Evolutionary conservation across 2,329 filamentous ascomycete genomes (phyloP).

Genomic region (Alternaria rosae): DNA sequence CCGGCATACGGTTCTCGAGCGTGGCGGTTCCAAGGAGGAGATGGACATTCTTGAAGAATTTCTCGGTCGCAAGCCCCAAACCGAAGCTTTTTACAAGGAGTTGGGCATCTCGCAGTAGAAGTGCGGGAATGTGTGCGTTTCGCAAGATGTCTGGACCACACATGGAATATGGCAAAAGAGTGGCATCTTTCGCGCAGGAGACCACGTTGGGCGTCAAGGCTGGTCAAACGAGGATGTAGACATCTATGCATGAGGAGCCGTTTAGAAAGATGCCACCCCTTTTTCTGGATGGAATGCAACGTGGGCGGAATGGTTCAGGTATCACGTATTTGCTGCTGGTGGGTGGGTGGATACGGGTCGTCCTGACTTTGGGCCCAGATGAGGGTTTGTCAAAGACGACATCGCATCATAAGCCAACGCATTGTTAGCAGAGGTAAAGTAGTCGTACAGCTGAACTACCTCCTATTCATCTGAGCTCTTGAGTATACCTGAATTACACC

Average conservation of each 20-base stretch:
- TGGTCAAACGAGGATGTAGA: neutral
- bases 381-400: neutral
- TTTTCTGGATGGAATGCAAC: neutral
- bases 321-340: neutral
- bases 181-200: neutral
- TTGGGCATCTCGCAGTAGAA: constrained; percentile 61
- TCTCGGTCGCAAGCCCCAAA: constrained; percentile 76
- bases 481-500: neutral
- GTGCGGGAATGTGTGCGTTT: neutral
- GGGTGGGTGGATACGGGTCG: neutral
- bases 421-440: neutral
- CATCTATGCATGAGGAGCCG: neutral
- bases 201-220: neutral
- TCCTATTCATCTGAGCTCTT: neutral
- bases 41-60: constrained; percentile 82
- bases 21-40: constrained; percentile 79
- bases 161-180: neutral
- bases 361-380: neutral
- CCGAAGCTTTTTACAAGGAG: constrained; percentile 81
- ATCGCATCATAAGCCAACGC: neutral
- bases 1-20: constrained; percentile 78
- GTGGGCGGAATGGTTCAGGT: neutral
- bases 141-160: neutral
- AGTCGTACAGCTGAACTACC: neutral
- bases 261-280: neutral